These are phyloP conservation scores for Talaromyces sp. DNA, from an alignment of 2,329 filamentous ascomycete species.

Conservation along the genomic window DNA sequence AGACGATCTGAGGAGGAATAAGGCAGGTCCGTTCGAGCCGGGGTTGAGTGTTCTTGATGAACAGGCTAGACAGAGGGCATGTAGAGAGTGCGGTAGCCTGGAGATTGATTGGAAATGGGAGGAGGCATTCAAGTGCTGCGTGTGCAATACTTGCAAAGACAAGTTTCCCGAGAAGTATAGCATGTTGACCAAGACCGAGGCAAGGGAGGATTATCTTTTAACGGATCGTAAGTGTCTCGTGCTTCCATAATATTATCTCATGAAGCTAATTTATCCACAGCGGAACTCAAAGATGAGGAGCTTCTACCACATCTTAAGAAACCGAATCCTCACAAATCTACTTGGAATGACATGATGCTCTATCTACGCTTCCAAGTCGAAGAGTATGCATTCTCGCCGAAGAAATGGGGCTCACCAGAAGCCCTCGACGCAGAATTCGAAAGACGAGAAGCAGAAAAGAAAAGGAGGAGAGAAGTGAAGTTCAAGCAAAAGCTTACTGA, in stretches of 20 bases:
- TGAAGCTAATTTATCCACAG: constrained; percentile 40
- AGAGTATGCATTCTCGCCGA: constrained; percentile 75
- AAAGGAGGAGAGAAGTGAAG: constrained; percentile 81
- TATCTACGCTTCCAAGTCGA: constrained; percentile 93
- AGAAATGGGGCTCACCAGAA: constrained; percentile 87
- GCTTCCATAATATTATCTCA: neutral
- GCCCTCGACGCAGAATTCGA: constrained; percentile 86
- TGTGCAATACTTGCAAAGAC: constrained; percentile 86
- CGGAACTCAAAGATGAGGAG: constrained; percentile 84
- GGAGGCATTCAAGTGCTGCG: constrained; percentile 69
- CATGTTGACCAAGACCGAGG: constrained; percentile 93
- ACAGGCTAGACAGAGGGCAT: constrained; percentile 64
- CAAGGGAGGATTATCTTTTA: constrained; percentile 87
- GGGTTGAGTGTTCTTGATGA: constrained; percentile 71
- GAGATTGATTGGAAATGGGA: constrained; percentile 97
- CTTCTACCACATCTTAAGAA: constrained; percentile 81
- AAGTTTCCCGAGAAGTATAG: constrained; percentile 89
- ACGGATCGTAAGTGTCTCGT: constrained; percentile 68
- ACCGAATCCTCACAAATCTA: constrained; percentile 91
- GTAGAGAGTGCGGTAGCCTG: constrained; percentile 73
- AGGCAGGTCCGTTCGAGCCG: constrained; percentile 81
- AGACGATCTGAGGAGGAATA: constrained; percentile 65
- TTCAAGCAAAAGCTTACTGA: constrained; percentile 87
- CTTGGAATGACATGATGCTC: constrained; percentile 99
- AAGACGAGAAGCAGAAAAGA: constrained; percentile 72